A percentile compares a stretch with the other conserved stretches of the same genome.
Evolutionary conservation across 2,329 filamentous ascomycete genomes (phyloP).

Genomic region (Trichoderma harzianum): DNA sequence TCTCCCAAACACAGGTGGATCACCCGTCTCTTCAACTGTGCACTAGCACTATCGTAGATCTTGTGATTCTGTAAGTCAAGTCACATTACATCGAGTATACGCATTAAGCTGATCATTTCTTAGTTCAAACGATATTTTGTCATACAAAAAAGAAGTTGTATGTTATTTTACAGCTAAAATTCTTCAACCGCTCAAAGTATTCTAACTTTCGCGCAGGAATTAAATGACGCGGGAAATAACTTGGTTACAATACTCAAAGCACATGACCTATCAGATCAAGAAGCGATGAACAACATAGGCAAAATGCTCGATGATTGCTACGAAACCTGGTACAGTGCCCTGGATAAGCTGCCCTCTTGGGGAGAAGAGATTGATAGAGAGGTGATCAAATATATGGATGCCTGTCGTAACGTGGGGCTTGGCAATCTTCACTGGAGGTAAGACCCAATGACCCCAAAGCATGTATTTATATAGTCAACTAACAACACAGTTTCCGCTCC

Average conservation of each 20-base stretch:
- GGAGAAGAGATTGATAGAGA: background rate
- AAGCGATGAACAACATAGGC: background rate
- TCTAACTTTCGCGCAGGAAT: background rate
- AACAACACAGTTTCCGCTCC: background rate
- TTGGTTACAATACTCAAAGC: background rate
- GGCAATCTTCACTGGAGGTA: background rate
- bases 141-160: background rate
- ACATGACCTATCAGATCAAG: background rate
- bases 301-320: background rate
- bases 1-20: background rate
- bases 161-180: rapidly evolving
- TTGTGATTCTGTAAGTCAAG: background rate
- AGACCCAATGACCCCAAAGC: background rate
- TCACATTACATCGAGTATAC: background rate
- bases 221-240: background rate
- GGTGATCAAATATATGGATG: background rate
- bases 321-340: background rate
- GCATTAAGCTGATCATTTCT: background rate
- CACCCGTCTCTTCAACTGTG: background rate
- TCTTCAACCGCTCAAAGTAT: rapidly evolving
- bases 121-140: background rate
- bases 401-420: background rate
- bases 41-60: background rate
- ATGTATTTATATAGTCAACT: background rate
- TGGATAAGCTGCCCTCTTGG: background rate